Percentiles rank a stretch among this genome's conserved stretches.
Conservation (phyloP, 495 filamentous ascomycete species). For the Podospora conica region DNA sequence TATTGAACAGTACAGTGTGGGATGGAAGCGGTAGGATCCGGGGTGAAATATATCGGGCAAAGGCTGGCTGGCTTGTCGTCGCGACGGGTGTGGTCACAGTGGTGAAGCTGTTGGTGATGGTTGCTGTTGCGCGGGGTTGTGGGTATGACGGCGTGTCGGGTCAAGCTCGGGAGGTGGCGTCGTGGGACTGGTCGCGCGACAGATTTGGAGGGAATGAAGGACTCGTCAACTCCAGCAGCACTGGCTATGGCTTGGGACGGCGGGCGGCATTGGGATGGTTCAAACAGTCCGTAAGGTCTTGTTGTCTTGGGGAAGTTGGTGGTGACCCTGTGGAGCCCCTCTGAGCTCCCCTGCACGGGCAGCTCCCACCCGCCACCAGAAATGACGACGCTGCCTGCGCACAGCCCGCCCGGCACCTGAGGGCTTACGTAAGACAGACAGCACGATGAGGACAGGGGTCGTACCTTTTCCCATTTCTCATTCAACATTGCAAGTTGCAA, state of each 20-base stretch:
- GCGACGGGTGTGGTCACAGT: not conserved
- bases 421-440: not conserved
- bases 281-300: not conserved
- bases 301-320: not conserved
- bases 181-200: not conserved
- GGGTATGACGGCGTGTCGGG: not conserved
- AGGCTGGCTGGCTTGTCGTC: not conserved
- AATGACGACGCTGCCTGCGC: not conserved
- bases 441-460: no score
- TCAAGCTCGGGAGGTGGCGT: not conserved
- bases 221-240: not conserved
- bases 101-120: not conserved
- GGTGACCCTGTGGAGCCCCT: not conserved
- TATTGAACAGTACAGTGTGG: not conserved
- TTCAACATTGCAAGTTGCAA: no score
- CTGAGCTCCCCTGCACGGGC: not conserved
- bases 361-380: not conserved
- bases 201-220: not conserved
- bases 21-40: no score
- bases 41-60: not conserved
- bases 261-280: not conserved
- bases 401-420: not conserved
- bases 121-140: not conserved
- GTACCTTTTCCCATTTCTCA: no score
- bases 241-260: not conserved